Evolutionary conservation across 129 eudicot species (phyloP), one percentile per base, ranked within the genome.

Genomic region (Artemisia annua): DNA sequence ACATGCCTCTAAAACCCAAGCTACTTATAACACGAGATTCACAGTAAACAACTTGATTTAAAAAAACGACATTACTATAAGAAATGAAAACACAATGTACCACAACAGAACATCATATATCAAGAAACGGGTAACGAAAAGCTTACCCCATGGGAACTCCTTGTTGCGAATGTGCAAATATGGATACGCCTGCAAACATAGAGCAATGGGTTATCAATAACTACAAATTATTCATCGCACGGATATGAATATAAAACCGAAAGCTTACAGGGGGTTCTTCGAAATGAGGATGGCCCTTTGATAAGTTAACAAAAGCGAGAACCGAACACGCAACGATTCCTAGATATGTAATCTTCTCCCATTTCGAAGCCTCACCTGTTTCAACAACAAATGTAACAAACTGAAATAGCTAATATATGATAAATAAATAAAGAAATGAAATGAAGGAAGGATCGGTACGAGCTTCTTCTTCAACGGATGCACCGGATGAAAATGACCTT

Each of bases 141-240:
- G 26, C 26, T 67, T 83, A 92, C 97, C 97, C 97, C 97, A 92
- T 67, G 97, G 97, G 53, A 92, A 92, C 74, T 92, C 97, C 97
- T 92, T 92, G 87, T 89, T 92, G 24, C 97, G 94, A 74, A 92
- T 92, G 85, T 85, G 97, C 86, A 92, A 9, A 64, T 92, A 85
- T 44, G 96, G 83, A 75, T 89, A 92, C 9, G 96, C 64, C 97
- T 92, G 88, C 83, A 83, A 44, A 68, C 9, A 78, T 20, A 30
- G 63, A 22, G 26, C 7, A 28, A 4, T 1, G 8, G 12, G 19
- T 60, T 8, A 44, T 51, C 44, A 43, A 43, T 12, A n/a, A n/a
- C n/a, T 48, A 7, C 18, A n/a, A n/a, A n/a, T n/a, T n/a, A n/a
- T n/a, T n/a, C n/a, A n/a, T n/a, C n/a, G 8, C 43, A 35, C 43